Evolutionary conservation across 768 basidiomycete genomes (phyloP).

Genomic region (Ramaria sp.): DNA sequence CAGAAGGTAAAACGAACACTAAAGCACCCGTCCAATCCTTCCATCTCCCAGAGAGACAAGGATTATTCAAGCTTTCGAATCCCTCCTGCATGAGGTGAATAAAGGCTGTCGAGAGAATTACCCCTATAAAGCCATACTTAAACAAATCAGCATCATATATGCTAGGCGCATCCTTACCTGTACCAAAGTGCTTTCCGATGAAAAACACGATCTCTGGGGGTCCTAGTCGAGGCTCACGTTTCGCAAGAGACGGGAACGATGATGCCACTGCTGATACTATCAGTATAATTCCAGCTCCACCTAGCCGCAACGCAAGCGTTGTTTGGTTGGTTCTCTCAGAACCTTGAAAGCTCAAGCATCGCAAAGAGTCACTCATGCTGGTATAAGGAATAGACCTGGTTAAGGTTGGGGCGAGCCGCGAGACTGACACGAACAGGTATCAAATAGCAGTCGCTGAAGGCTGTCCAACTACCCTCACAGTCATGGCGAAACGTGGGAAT

Average conservation of each 20-base stretch:
- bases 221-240: constrained; percentile 37
- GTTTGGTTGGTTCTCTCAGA: not conserved
- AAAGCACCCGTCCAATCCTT: constrained; percentile 53
- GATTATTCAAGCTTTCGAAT: constrained; percentile 46
- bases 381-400: no score
- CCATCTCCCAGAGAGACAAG: constrained; percentile 36
- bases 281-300: not conserved
- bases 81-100: constrained; percentile 73
- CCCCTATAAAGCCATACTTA: constrained; percentile 30
- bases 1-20: constrained; percentile 40
- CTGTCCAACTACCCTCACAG: no score
- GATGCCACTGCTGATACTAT: constrained; percentile 31
- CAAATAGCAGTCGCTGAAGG: no score
- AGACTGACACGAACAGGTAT: no score
- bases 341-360: not conserved
- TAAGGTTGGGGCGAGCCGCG: no score
- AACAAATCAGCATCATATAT: not conserved
- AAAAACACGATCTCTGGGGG: constrained; percentile 68
- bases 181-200: constrained; percentile 82
- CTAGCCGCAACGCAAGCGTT: not conserved
- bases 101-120: constrained; percentile 76
- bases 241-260: constrained; percentile 61
- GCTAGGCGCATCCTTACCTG: constrained; percentile 28
- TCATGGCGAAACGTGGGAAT: no score
- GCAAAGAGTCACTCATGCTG: not conserved